These are phyloP conservation scores for Thelonectria olida DNA, from an alignment of 2,329 filamentous ascomycete genomes.

Conservation along the genomic window DNA sequence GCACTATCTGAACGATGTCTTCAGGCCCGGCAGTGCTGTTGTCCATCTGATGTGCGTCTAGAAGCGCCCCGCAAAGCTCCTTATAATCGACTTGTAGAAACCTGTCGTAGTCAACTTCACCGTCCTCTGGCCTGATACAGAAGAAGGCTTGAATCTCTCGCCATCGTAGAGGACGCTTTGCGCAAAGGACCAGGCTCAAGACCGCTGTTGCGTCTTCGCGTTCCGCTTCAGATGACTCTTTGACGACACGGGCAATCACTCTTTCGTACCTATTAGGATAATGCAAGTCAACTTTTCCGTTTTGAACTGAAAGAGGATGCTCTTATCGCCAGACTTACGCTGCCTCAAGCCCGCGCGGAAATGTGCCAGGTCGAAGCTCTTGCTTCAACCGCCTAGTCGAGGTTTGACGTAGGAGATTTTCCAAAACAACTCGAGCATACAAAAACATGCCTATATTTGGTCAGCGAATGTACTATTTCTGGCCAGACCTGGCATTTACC, in stretches of 20 bases:
- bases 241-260: background rate
- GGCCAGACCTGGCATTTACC: background rate
- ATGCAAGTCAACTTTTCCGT: background rate
- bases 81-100: constrained; percentile 8
- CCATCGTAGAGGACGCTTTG: constrained; percentile 13
- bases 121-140: constrained; percentile 16
- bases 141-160: constrained; percentile 22
- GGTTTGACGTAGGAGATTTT: constrained; percentile 10
- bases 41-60: constrained; percentile 1
- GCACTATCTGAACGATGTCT: constrained; percentile 13
- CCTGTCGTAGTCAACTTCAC: background rate
- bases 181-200: constrained; percentile 6
- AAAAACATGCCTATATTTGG: constrained; percentile 24
- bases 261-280: constrained; percentile 3
- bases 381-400: background rate
- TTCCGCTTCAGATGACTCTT: background rate
- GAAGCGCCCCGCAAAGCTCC: constrained; percentile 17
- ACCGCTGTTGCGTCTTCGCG: background rate
- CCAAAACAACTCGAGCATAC: constrained; percentile 22
- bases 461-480: background rate
- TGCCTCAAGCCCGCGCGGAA: constrained; percentile 10
- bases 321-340: background rate
- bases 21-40: background rate
- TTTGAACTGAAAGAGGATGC: too few species aligned
- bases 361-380: constrained; percentile 8